Conservation (phyloP, 179 eudicot species). For the Spinacia oleracea region DNA sequence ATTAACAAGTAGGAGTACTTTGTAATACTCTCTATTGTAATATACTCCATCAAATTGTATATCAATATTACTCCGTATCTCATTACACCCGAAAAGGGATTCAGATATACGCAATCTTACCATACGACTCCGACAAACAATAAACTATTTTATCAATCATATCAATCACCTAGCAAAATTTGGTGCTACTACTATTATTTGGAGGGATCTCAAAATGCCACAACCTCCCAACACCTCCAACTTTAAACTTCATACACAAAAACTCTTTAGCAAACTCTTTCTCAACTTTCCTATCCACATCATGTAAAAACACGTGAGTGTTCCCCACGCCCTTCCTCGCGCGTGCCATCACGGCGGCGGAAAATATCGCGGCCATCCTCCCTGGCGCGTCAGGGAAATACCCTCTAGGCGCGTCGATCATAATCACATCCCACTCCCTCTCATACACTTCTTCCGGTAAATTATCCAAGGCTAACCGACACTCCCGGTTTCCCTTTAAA, state of each 20-base stretch:
- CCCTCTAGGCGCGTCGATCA: constrained; percentile 71
- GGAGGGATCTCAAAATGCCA: constrained; percentile 79
- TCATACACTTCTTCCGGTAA: constrained; percentile 64
- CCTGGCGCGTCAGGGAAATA: constrained; percentile 60
- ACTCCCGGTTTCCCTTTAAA: constrained; percentile 49
- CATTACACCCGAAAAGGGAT: neutral
- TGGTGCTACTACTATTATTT: neutral
- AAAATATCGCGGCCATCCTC: constrained; percentile 69
- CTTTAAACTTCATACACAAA: constrained; percentile 55
- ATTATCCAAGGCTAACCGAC: constrained; percentile 49
- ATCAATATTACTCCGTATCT: neutral
- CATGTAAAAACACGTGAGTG: constrained; percentile 69
- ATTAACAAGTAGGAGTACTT: neutral
- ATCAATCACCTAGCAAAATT: constrained; percentile 28
- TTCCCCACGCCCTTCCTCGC: constrained; percentile 41
- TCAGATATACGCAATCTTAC: neutral
- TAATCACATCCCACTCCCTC: constrained; percentile 69
- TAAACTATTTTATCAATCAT: neutral
- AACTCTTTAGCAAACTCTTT: constrained; percentile 53
- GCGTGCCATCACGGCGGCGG: constrained; percentile 77
- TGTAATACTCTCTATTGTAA: neutral
- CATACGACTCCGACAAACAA: too few species aligned
- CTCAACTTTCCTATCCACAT: constrained; percentile 75
- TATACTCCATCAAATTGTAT: neutral
- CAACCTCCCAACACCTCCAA: constrained; percentile 50